Base-by-base conservation (phyloP, 1,139 yeast species). In the Zygoascus meyerae region DNA sequence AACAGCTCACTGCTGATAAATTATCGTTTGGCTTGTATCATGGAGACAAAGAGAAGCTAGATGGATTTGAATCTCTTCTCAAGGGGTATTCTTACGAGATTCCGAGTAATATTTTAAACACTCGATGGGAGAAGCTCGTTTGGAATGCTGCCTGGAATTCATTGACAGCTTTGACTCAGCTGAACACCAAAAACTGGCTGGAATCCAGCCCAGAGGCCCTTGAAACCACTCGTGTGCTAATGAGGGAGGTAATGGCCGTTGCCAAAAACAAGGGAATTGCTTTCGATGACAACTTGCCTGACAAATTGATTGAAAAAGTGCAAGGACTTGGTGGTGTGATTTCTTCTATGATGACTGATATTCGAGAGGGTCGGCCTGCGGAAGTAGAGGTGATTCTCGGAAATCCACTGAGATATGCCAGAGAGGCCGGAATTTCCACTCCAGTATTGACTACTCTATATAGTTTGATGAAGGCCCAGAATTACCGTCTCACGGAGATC, bases 381-480 rank as follows among this genome's bases (percentile, higher is more conserved):
- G 90, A 83, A 60, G 67, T 78, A 48, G 85, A 80, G 54, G 75
- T 77, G 15, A 78, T 83, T 49, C 62, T 82, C 45, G 86, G 86
- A 0, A 80, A 78, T 55, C 84, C 86, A 0, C 62, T 83, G 55
- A 68, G 68, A 40, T 67, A 79, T 42, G 86, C 84, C 0, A 62
- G 68, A 35, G 68, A 67, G 46, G 74, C 78, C 47, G 70, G 70
- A 5, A 74, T 82, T n/a, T 56, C 65, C 1, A 70, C 79, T 2
- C 89, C 89, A 1, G 67, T 72, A 2, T 67, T 83, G 49, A 64
- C 67, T 5, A 66, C 75, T 7, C 55, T 81, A 36, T 79, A 79
- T 60, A 64, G 81, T 51, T 48, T 55, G 7, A 36, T 55, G 26
- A 55, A 55, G 34, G 59, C 58, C 21, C 54, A 51, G 40, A 48